Evolutionary conservation across 1,284 basidiomycete genomes (phyloP).

Genomic region (Marasmius oreades): DNA sequence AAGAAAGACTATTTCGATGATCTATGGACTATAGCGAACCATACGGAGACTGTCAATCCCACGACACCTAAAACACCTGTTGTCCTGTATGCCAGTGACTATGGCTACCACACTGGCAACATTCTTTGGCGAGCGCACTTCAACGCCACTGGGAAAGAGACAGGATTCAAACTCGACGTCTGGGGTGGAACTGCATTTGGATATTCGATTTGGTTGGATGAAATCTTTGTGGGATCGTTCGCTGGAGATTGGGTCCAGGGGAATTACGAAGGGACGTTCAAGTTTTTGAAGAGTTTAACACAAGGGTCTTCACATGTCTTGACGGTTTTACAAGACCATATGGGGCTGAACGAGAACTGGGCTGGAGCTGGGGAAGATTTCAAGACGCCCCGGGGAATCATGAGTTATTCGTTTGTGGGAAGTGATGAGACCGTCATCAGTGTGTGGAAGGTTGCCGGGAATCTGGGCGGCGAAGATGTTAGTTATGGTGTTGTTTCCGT

Average conservation of each 20-base stretch:
- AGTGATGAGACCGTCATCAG: conserved; percentile 30
- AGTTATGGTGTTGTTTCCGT: conserved; percentile 7
- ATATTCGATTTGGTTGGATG: conserved; percentile 48
- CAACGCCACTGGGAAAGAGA: conserved; percentile 36
- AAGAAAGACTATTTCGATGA: conserved; percentile 30
- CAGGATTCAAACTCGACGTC: conserved; percentile 36
- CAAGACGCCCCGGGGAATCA: conserved; percentile 42
- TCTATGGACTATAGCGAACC: conserved; percentile 36
- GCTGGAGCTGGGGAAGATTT: conserved; percentile 37
- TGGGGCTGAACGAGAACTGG: conserved; percentile 48
- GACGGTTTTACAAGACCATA: conserved; percentile 52
- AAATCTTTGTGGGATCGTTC: conserved; percentile 45
- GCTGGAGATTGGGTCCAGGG: conserved; percentile 33
- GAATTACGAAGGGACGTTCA: conserved; percentile 32
- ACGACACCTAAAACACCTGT: conserved; percentile 30
- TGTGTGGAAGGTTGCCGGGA: conserved; percentile 46
- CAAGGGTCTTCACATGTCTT: conserved; percentile 37
- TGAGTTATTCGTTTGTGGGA: conserved; percentile 40
- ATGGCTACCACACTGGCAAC: conserved; percentile 54
- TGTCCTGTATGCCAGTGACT: conserved; percentile 48
- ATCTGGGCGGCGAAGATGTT: conserved; percentile 44
- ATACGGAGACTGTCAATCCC: conserved; percentile 36
- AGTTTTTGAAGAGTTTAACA: conserved; percentile 27
- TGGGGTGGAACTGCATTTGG: conserved; percentile 46
- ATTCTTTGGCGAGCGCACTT: conserved; percentile 53